A percentile compares a stretch with the other conserved stretches of the same genome.
Conservation (phyloP, 1,139 yeast species). For the Diutina mesorugosa region DNA sequence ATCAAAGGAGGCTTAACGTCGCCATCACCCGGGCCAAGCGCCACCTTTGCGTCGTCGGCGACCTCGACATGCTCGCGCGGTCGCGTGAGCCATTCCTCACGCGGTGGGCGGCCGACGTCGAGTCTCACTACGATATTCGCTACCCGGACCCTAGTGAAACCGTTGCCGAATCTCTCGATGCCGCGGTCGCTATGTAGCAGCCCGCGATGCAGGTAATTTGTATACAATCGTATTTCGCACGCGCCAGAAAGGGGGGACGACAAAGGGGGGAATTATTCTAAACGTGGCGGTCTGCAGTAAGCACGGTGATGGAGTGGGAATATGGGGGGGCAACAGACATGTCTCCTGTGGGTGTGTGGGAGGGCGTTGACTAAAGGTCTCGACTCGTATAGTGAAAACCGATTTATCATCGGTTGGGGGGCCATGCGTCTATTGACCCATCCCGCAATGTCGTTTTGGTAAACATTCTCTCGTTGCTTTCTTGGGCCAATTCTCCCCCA, state of each 20-base stretch:
- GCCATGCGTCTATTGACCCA: too few relatives aligned
- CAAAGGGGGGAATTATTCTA: neutral
- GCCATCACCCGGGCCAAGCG: slow-evolving; percentile 87
- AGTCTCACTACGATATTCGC: slow-evolving; percentile 50
- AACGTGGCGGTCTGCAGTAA: neutral
- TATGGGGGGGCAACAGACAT: too few relatives aligned
- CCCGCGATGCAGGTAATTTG: neutral
- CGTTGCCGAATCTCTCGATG: neutral
- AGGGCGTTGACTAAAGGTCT: too few relatives aligned
- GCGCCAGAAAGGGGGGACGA: neutral
- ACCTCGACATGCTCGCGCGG: slow-evolving; percentile 46
- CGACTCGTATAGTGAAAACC: neutral
- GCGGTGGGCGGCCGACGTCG: slow-evolving; percentile 64
- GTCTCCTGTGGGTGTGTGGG: too few relatives aligned
- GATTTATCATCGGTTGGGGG: too few relatives aligned
- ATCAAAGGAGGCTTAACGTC: slow-evolving; percentile 65
- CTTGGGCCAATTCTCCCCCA: too few relatives aligned
- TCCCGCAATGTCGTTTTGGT: too few relatives aligned
- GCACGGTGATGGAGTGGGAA: neutral
- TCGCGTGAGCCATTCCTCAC: slow-evolving; percentile 36
- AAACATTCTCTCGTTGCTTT: too few relatives aligned
- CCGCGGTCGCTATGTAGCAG: neutral
- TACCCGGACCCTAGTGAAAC: slow-evolving; percentile 38
- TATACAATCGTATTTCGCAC: neutral
- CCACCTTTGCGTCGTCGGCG: slow-evolving; percentile 79